Percentiles rank a stretch among this genome's conserved stretches.
These are phyloP conservation scores for Kalanchoe fedtschenkoi DNA, from an alignment of 164 flowering plant genomes.

Conservation along the genomic window DNA sequence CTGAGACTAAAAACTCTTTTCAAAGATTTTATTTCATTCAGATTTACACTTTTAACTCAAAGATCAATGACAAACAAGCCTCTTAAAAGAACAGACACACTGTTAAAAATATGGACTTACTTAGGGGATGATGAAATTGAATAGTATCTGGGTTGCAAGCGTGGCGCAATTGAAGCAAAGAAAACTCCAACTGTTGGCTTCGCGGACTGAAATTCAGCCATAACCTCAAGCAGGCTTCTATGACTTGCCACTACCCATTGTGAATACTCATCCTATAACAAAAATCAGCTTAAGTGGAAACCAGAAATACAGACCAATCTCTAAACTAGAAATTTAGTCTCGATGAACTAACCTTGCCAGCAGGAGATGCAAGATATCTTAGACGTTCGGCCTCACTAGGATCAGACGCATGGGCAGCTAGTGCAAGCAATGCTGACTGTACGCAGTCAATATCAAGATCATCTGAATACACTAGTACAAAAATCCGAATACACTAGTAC, in stretches of 20 bases:
- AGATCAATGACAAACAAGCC: too few species aligned
- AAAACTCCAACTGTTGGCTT: slow-evolving; percentile 94
- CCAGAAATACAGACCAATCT: not conserved
- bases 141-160: slow-evolving; percentile 92
- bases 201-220: slow-evolving; percentile 91
- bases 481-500: not conserved
- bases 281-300: not conserved
- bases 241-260: slow-evolving; percentile 83
- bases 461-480: not conserved
- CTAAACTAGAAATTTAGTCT: not conserved
- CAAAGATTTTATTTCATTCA: too few species aligned
- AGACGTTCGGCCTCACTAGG: slow-evolving; percentile 81
- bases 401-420: slow-evolving; percentile 91
- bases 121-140: slow-evolving; percentile 94
- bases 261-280: slow-evolving; percentile 77
- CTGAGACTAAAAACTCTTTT: not conserved
- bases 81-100: too few species aligned
- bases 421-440: slow-evolving; percentile 79
- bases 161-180: slow-evolving; percentile 90
- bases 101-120: too few species aligned
- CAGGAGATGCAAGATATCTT: slow-evolving; percentile 83
- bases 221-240: slow-evolving; percentile 89
- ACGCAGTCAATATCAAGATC: not conserved
- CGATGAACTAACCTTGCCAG: slow-evolving; percentile 68
- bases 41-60: too few species aligned